Conservation (phyloP, 2,329 filamentous ascomycete genomes). For the Colletotrichum sp. region DNA sequence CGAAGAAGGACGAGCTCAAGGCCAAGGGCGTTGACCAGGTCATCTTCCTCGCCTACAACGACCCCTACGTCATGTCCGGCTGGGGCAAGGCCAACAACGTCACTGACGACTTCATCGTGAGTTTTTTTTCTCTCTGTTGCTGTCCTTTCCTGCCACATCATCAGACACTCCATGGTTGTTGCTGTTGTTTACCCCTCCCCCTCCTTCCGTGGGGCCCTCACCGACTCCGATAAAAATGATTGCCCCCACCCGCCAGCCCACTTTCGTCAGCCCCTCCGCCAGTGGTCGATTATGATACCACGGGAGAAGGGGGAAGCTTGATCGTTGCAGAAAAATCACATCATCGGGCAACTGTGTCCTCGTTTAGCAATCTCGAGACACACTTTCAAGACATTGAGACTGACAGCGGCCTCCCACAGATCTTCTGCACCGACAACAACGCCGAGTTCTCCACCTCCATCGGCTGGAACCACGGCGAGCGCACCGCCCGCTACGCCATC, state of each 20-base stretch:
- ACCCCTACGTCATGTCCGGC: constrained; percentile 85
- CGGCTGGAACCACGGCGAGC: constrained; percentile 77
- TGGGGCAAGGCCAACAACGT: constrained; percentile 89
- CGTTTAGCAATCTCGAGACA: neutral
- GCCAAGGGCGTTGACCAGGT: constrained; percentile 84
- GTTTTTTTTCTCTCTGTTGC: constrained; percentile 26
- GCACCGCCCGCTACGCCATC: constrained; percentile 81
- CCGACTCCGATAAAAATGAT: constrained; percentile 10
- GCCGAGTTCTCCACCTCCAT: constrained; percentile 78
- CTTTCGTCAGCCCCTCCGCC: constrained; percentile 1
- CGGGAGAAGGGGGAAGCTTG: neutral
- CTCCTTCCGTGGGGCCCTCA: constrained; percentile 12
- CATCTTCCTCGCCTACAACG: constrained; percentile 83
- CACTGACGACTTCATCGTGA: constrained; percentile 68
- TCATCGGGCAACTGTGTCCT: neutral
- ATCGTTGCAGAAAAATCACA: neutral
- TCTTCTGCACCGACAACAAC: constrained; percentile 76
- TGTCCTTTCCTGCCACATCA: neutral
- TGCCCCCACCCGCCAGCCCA: neutral
- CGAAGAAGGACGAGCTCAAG: constrained; percentile 73
- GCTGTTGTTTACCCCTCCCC: neutral
- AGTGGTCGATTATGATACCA: neutral
- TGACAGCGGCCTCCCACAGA: constrained; percentile 31
- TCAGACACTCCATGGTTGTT: neutral
- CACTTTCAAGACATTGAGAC: neutral